Base-by-base conservation (phyloP, 2,329 filamentous ascomycete species). In the Ciborinia camelliae region DNA sequence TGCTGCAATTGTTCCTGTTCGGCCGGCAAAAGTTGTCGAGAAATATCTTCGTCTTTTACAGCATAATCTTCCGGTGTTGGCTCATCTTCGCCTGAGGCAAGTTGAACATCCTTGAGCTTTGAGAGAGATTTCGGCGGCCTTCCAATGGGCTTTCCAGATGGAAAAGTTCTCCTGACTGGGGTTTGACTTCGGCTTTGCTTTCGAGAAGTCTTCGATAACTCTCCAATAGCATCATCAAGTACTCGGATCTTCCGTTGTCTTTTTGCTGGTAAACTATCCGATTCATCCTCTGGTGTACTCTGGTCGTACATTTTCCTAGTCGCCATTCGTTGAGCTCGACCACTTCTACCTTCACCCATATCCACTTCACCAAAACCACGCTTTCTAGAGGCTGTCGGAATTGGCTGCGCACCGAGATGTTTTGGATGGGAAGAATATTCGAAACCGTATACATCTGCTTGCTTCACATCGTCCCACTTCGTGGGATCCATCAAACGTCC, bases 401-500 rank as follows among this genome's bases (percentile, higher is more conserved):
- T 84, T 66, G 87, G 84, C 71, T 89, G 86, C 43, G 79, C 78
- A 26, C 85, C 84, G 65, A 87, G 79, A 74, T 84, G 84, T 66
- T 80, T 81, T 2, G 81, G 80, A 60, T 85, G 82, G 12, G 82
- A 79, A 69, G 87, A 85, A 68, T 87, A 85, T 66, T 86, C 82
- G 69, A 87, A 87, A 20, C 82, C 81, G 70, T 87, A 88, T 1
- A 81, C 79, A 66, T 82, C 79, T 9, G 86, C 84, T 80, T 75
- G 87, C 84, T 72, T 88, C 82, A 62, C 69, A 55, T 73, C 71
- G 32, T 75, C 71, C 47, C 71, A 75, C 18, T 71, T 71, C 15
- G 70, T 66, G 10, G 67, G 66, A 61, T 72, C 71, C 35, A 71
- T 65, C 4, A 71, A 51, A 15, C 69, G 43, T 54, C 69, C 69